Base-by-base conservation (phyloP, 2,329 filamentous ascomycete species). In the Diaporthe vaccinii region DNA sequence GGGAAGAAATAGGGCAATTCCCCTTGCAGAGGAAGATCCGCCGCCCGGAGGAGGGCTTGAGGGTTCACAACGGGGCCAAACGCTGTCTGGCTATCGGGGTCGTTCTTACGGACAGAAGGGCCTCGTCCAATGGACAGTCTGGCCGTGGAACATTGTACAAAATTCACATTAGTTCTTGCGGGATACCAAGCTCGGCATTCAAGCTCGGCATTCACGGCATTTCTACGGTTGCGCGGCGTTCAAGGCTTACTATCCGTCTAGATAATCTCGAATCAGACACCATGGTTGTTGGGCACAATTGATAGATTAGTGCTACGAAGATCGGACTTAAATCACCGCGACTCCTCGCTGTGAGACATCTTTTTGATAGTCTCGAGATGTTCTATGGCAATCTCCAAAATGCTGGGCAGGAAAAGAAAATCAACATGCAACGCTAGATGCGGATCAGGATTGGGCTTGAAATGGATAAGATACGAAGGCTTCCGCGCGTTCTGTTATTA, bases 1-100 rank as follows among this genome's bases (percentile, higher is more conserved):
- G 88, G 86, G 73, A 93, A 92, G 88, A 91, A 92, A 83, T 92
- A 78, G 74, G 51, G 49, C n/a, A 65, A 55, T 34, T 31, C 71
- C 71, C 44, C 71, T 73, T 59, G 71, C 71, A 65, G 57, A 25
- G 58, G 71, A 57, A 73, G 58, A 65, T 14, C 46, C 58, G 25
- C 25, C 31, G 34, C 41, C 55, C 67, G 62, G 62, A 57, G 39
- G 65, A 62, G 41, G 55, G 39, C 10, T 49, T 58, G 41, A 72
- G 74, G 44, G 51, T 72, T n/a, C 34, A 46, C 17, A 31, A 36
- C 51, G 34, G 25, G 15, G n/a, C n/a, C 49, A 34, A 20, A 31
- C 65, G 46, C 65, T 20, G 7, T 9, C 65, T 69, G 34, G 46
- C 62, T 20, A 10, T 53, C 31, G 31, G 62, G 17, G 31, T 46